Evolutionary conservation across 1,139 yeast species (phyloP), one percentile per base, ranked within the genome.

Genomic region (Nematodospora anomalae): DNA sequence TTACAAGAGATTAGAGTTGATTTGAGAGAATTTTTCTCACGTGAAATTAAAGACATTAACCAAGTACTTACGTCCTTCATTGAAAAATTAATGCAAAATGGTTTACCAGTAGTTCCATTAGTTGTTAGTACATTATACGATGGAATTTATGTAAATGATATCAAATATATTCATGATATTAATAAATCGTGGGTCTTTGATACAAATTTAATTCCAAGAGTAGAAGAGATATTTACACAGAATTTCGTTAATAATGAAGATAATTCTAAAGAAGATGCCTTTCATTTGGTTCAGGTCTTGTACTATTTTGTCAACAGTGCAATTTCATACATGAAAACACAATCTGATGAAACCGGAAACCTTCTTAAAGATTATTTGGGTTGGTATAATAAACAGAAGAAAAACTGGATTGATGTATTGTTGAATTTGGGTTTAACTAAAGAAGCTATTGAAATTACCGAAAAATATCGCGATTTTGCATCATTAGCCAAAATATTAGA

Each of bases 401-500:
- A 45, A 6, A 45, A 52, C 14, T 81, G 94, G 94, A 74, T 82
- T 16, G 62, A 66, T 28, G 67, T 73, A 1, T 55, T 85, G 26
- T 67, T 80, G 14, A 55, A 62, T 8, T 59, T 71, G 33, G 74
- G 72, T 15, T 63, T 77, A 37, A 59, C 67, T 16, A 60, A 60
- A 7, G 79, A 79, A 26, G 87, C 90, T 0, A 58, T 82, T 13
- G 62, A 64, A n/a, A 68, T 88, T 29, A 77, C 88, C 1, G 95
- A 87, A 49, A 65, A 68, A 24, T 84, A 80, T 53, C 58, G 64
- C 16, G 95, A 88, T 53, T 73, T 83, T 49, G 64, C 76, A 15
- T 77, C 90, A 1, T 62, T 89, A 30, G 83, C 81, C 0, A 78
- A 76, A 42, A 74, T 88, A 5, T 62, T 85, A 18, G 83, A 80